Evolutionary conservation across 2,329 filamentous ascomycete species (phyloP).

Genomic region (Blastomyces silverae): DNA sequence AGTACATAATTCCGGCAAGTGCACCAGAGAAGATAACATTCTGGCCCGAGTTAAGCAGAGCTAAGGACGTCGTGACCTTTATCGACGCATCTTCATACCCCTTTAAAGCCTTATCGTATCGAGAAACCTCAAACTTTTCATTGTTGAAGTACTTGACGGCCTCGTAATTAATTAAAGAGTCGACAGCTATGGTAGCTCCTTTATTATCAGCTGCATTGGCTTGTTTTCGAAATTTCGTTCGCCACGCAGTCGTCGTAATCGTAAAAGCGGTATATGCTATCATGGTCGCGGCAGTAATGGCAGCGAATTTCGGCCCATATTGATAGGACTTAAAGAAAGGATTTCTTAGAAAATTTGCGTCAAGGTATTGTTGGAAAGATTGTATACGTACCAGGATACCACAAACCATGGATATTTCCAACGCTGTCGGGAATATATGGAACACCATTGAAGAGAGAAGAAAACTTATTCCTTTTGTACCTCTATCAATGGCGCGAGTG

Average conservation of each 20-base stretch:
- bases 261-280: slow-evolving; percentile 92
- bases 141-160: slow-evolving; percentile 99
- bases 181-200: slow-evolving; percentile 88
- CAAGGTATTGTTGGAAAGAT: background rate
- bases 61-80: slow-evolving; percentile 89
- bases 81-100: slow-evolving; percentile 91
- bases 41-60: slow-evolving; percentile 88
- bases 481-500: slow-evolving; percentile 88
- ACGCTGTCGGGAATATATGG: slow-evolving; percentile 83
- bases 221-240: slow-evolving; percentile 90
- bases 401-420: slow-evolving; percentile 94
- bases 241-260: slow-evolving; percentile 92
- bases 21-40: slow-evolving; percentile 96
- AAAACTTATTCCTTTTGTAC: slow-evolving; percentile 98
- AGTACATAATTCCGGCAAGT: slow-evolving; percentile 95
- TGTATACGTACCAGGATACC: slow-evolving; percentile 62
- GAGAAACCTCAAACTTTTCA: slow-evolving; percentile 83
- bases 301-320: slow-evolving; percentile 85
- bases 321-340: slow-evolving; percentile 64
- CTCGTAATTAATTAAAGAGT: slow-evolving; percentile 97
- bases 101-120: slow-evolving; percentile 80
- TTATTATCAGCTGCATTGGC: slow-evolving; percentile 95
- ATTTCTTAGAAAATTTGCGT: background rate
- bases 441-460: slow-evolving; percentile 97
- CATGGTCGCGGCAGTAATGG: slow-evolving; percentile 88